These are phyloP conservation scores for Cokeromyces recurvatus DNA, from an alignment of 371 early-diverging fungal genomes.

Conservation along the genomic window DNA sequence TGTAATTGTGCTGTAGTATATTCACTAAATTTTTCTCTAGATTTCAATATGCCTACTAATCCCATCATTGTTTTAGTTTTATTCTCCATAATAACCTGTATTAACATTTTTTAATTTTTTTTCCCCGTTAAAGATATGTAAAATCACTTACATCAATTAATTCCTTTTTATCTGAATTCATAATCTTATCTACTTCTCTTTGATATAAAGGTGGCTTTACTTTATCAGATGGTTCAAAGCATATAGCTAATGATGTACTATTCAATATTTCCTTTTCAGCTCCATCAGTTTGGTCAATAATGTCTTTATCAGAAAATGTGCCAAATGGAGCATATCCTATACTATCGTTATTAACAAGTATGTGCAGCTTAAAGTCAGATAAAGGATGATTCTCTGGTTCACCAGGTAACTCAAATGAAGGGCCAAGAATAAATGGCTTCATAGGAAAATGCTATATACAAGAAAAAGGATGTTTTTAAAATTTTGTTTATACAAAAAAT, in stretches of 20 bases:
- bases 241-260: too few relatives aligned
- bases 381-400: conserved; percentile 13
- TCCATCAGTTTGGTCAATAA: too few relatives aligned
- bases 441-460: conserved; percentile 11
- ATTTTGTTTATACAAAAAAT: too few relatives aligned
- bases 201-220: background rate
- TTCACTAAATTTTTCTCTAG: conserved; percentile 13
- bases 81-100: conserved; percentile 39
- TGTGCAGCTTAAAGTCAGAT: conserved; percentile 10
- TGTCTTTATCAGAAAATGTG: too few relatives aligned
- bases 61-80: conserved; percentile 14
- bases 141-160: background rate
- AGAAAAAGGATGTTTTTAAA: too few relatives aligned
- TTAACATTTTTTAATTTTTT: too few relatives aligned
- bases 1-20: conserved; percentile 39
- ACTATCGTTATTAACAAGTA: too few relatives aligned
- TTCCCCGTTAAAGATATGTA: conserved; percentile 1
- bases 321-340: too few relatives aligned
- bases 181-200: background rate
- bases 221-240: background rate
- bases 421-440: conserved; percentile 13
- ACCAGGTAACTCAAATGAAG: conserved; percentile 5
- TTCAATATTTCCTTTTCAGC: too few relatives aligned
- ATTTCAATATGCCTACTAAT: background rate
- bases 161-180: background rate